Conservation (phyloP, 371 early-diverging fungal species). For the Haplosporangium sp. region DNA sequence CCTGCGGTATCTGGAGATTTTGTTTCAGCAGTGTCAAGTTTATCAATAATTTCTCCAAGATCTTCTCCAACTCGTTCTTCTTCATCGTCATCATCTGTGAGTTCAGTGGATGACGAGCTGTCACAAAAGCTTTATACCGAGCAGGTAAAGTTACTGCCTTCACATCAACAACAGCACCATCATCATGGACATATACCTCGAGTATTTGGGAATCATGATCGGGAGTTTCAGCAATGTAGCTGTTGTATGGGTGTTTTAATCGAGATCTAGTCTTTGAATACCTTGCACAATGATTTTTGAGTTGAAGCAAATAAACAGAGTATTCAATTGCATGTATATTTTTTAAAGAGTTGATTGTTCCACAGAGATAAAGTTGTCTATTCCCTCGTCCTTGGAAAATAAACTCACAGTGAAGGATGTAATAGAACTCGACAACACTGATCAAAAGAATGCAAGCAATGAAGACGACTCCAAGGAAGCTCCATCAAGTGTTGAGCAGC, state of each 20-base stretch:
- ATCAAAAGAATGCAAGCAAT: no score
- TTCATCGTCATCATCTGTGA: background rate
- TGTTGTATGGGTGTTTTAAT: constrained; percentile 45
- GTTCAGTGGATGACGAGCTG: background rate
- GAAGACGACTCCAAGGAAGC: no score
- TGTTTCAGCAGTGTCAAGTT: background rate
- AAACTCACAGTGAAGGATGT: background rate
- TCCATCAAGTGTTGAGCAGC: no score
- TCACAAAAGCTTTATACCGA: background rate
- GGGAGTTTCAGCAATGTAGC: constrained; percentile 38
- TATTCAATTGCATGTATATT: no score
- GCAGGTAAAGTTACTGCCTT: background rate
- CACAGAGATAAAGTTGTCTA: background rate
- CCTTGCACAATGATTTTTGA: no score
- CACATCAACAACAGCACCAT: background rate
- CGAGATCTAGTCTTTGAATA: constrained; percentile 10
- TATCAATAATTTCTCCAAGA: background rate
- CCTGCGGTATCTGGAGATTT: background rate
- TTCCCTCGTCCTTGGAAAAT: no score
- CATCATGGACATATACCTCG: background rate
- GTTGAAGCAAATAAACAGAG: no score
- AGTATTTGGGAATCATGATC: background rate
- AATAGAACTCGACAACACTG: no score
- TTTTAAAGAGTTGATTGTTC: no score
- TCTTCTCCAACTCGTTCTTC: background rate